These are phyloP conservation scores for Ganoderma resinaceum DNA, from an alignment of 1,284 basidiomycete species.

Conservation along the genomic window DNA sequence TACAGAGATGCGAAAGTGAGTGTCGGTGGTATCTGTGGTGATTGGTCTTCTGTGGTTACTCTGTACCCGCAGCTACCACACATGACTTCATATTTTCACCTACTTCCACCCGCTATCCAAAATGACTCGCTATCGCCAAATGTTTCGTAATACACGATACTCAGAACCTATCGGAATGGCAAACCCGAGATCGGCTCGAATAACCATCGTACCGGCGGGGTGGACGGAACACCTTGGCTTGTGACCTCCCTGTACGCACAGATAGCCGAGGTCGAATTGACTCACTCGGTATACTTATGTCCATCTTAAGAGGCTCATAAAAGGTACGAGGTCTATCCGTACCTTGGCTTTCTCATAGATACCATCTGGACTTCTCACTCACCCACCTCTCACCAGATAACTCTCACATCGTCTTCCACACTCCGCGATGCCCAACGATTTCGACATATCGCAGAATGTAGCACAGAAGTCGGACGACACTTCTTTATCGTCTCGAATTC, in stretches of 20 bases:
- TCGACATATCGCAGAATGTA: neutral
- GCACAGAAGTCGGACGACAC: neutral
- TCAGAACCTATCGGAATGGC: neutral
- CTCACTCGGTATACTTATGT: neutral
- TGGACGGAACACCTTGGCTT: neutral
- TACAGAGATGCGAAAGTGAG: neutral
- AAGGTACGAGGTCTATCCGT: neutral
- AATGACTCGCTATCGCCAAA: neutral
- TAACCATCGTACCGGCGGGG: neutral
- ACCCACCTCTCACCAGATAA: neutral
- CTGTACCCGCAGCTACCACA: neutral
- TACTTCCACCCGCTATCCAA: neutral
- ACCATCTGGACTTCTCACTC: neutral
- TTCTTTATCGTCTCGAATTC: slow-evolving; percentile 18
- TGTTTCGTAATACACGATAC: neutral
- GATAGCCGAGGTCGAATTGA: neutral
- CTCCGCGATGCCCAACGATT: slow-evolving; percentile 10
- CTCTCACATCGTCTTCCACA: neutral
- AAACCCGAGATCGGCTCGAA: neutral
- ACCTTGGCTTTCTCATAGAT: neutral
- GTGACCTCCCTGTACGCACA: neutral
- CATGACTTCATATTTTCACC: neutral
- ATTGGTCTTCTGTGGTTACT: neutral
- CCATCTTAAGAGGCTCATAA: neutral
- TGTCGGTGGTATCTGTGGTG: neutral